Conservation (phyloP, 2,329 filamentous ascomycete species). For the Furcasterigmium furcatum region DNA sequence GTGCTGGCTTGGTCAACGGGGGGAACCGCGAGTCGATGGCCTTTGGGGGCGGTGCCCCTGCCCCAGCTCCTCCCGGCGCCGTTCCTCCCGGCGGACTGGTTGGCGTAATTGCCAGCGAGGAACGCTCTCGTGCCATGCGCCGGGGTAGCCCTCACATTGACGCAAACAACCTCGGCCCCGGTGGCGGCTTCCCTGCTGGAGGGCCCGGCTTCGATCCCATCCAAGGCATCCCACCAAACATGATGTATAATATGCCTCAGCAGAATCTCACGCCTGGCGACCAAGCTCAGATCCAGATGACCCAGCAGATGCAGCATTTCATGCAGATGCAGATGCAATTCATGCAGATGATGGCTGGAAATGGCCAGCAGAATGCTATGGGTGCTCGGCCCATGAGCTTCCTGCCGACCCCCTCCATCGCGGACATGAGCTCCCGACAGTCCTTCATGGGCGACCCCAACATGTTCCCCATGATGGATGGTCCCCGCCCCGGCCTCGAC, state of each 20-base stretch:
- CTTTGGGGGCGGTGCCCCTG: conserved; percentile 56
- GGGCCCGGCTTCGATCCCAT: conserved; percentile 42
- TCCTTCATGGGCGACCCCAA: conserved; percentile 43
- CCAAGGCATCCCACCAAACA: conserved; percentile 41
- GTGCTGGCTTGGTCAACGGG: conserved; percentile 71
- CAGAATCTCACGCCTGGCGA: conserved; percentile 56
- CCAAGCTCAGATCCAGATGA: conserved; percentile 76
- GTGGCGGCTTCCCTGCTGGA: conserved; percentile 30
- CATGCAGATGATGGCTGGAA: conserved; percentile 74
- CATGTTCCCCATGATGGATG: conserved; percentile 26
- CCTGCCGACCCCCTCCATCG: conserved; percentile 39
- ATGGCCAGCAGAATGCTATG: conserved; percentile 26
- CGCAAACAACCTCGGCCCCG: conserved; percentile 33
- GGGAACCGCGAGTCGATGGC: conserved; percentile 72
- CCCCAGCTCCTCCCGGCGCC: conserved; percentile 32
- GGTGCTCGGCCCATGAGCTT: conserved; percentile 27
- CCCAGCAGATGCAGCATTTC: conserved; percentile 80
- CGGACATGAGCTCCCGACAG: conserved; percentile 31
- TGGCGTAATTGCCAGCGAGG: conserved; percentile 83
- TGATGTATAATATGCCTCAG: conserved; percentile 36
- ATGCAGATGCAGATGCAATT: conserved; percentile 96
- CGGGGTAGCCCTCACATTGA: conserved; percentile 74
- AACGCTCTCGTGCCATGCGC: conserved; percentile 73
- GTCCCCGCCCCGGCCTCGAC: conserved; percentile 34
- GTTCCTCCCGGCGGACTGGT: conserved; percentile 66